Evolutionary conservation across 495 filamentous ascomycete species (phyloP), one percentile per base, ranked within the genome.

Genomic region (Monascus purpureus): DNA sequence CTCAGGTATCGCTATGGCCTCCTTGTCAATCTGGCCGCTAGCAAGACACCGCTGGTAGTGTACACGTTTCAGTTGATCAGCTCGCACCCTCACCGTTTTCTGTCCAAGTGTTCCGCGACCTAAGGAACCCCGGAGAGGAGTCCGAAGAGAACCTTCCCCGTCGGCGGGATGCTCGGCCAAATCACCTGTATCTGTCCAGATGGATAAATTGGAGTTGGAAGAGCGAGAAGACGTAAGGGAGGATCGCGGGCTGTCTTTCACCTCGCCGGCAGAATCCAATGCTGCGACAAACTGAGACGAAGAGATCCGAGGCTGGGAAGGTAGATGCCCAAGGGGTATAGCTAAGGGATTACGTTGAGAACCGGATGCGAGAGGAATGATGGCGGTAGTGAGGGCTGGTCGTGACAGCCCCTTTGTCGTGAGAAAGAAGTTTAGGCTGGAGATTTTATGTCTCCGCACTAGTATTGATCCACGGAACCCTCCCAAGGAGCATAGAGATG

Each of bases 151-250:
- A 56, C 92, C 80, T 55, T 90, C 81, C 39, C 73, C 70, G 57
- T 77, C 80, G 32, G 72, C 76, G 42, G 85, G 67, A 67, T 92
- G 87, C 61, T 93, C 85, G 42, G 80, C 80, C 37, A 96, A 70
- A 59, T 95, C 90, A 32, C 85, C 90, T 29, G 86, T 90, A 48
- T 93, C 84, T 49, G 82, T 82, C 86, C 84, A 93, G 34, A 72
- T 55, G 17, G 82, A 87, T 53, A 80, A 78, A 42, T 79, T 76
- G 32, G 80, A 83, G 47, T 69, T 73, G 43, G 56, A 64, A 34
- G 75, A 78, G 53, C 62, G 68, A 58, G 59, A 53, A 32, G 62
- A 66, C 37, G 72, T 75, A 43, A 63, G 61, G 43, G 65, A 65
- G 33, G 65, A 68, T 13, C 59, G 68, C 37, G 62, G 63, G 43